Base-by-base conservation (phyloP, 2,329 filamentous ascomycete species). In the Dothideomycetes sp. region DNA sequence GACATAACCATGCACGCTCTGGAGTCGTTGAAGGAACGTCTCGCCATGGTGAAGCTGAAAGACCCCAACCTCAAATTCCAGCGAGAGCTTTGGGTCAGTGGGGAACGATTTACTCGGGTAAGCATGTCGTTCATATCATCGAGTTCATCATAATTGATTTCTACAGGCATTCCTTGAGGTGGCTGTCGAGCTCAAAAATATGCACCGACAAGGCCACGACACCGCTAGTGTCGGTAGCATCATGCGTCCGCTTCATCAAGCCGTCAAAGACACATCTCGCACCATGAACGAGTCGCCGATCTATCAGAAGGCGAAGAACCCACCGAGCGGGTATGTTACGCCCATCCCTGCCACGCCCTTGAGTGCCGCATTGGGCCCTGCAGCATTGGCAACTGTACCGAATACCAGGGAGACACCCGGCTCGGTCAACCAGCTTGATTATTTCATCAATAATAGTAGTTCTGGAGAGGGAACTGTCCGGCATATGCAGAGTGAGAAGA, bases 361-460 rank as follows among this genome's bases (percentile, higher is more conserved):
- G 45, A 91, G 84, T 51, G 88, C 87, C 12, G 88, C 88, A 2
- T 69, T 95, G 4, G 89, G 88, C 1, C 86, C 88, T 4, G 88
- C 88, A 15, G 84, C 87, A 40, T 87, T 94, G 60, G 87, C 88
- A 1, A 95, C 86, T 0, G 80, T 94, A 9, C 83, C 85, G 3
- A 84, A 74, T 3, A 84, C 77, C 14, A 45, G 43, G 12, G 22
- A 27, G 12, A 27, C 22, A 27, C 22, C 22, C 7, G 22, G 22
- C 12, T 27, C 12, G 22, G 7, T 7, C 7, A 27, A 27, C 22
- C 22, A 27, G 12, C 22, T 12, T 7, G 22, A 27, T 7, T 27
- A 27, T 27, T 27, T 27, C 22, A 7, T 12, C 7, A 27, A 12
- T 12, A 27, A 27, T 27, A 12, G 22, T 12, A 27, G 22, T 7